phyloP scores from a whole-genome alignment of 2,329 filamentous ascomycete genomes.

The Xylariaceae sp. region DNA sequence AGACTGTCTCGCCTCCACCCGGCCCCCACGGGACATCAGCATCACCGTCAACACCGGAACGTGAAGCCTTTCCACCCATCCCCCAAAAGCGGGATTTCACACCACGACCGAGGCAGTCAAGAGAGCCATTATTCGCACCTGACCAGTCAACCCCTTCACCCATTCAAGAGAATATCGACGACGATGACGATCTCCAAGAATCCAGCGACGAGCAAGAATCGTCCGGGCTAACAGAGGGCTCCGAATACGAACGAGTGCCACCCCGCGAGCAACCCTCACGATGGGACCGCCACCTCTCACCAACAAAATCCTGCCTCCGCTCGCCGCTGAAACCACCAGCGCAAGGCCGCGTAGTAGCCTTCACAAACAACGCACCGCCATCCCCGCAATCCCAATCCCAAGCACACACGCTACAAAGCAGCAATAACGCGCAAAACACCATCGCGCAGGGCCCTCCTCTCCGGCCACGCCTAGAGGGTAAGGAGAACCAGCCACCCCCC shows the following conservation, averaged over 20 bases:
- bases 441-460: slow-evolving; percentile 18
- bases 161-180: slow-evolving; percentile 11
- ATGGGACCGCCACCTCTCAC: slow-evolving; percentile 50
- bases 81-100: slow-evolving; percentile 49
- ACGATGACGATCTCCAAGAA: slow-evolving; percentile 8
- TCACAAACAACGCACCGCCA: slow-evolving; percentile 47
- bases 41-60: slow-evolving; percentile 24
- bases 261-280: slow-evolving; percentile 44
- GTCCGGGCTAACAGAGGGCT: slow-evolving; percentile 37
- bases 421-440: slow-evolving; percentile 1
- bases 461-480: slow-evolving; percentile 25
- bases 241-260: slow-evolving; percentile 38
- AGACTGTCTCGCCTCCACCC: slow-evolving; percentile 17
- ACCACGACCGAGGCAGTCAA: slow-evolving; percentile 37
- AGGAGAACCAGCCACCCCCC: slow-evolving; percentile 35
- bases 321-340: slow-evolving; percentile 56
- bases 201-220: slow-evolving; percentile 28
- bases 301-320: slow-evolving; percentile 53
- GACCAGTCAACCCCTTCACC: slow-evolving; percentile 29
- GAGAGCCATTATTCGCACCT: slow-evolving; percentile 38
- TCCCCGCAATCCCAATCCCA: slow-evolving; percentile 33
- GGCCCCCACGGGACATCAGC: slow-evolving; percentile 13
- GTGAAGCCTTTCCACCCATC: slow-evolving; percentile 32
- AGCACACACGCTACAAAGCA: neutral
- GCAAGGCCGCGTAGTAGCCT: slow-evolving; percentile 56